These are phyloP conservation scores for Phyllosticta citriasiana DNA, from an alignment of 2,329 filamentous ascomycete genomes.

Conservation along the genomic window DNA sequence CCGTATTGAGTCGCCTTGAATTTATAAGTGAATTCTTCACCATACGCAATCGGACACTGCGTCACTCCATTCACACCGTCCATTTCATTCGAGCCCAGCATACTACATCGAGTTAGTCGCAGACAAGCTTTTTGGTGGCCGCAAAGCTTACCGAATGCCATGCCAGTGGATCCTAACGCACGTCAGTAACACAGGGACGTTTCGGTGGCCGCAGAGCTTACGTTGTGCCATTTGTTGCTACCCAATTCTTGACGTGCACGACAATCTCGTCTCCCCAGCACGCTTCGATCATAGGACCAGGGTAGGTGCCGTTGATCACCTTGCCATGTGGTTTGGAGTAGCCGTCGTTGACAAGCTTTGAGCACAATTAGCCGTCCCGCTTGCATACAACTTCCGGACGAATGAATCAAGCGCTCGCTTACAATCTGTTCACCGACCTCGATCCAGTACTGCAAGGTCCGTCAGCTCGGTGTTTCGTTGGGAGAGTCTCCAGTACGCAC, in stretches of 20 bases:
- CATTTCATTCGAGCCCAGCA: conserved; percentile 21
- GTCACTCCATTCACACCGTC: conserved; percentile 24
- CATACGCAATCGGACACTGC: conserved; percentile 28
- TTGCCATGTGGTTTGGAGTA: conserved; percentile 17
- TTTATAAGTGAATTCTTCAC: conserved; percentile 17
- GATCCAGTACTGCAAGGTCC: conserved; percentile 7
- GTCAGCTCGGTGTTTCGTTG: neutral
- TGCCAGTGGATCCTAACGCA: conserved; percentile 20
- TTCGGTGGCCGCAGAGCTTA: neutral
- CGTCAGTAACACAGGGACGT: neutral
- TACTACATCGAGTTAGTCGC: too few relatives aligned
- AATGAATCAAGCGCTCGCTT: neutral
- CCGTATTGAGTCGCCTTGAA: conserved; percentile 23
- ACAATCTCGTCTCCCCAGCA: conserved; percentile 16
- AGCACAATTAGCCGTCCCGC: neutral
- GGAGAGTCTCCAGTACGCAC: neutral
- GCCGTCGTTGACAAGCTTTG: conserved; percentile 16
- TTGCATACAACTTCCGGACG: neutral
- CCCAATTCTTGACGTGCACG: conserved; percentile 3
- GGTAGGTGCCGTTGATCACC: conserved; percentile 17
- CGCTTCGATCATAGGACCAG: conserved; percentile 16
- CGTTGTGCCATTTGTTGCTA: conserved; percentile 5
- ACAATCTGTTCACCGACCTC: conserved; percentile 8
- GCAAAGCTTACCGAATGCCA: conserved; percentile 19
- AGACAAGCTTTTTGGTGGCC: too few relatives aligned